Base-by-base conservation (phyloP, 78 protist genomes). In the Dictyostelium purpureum region DNA sequence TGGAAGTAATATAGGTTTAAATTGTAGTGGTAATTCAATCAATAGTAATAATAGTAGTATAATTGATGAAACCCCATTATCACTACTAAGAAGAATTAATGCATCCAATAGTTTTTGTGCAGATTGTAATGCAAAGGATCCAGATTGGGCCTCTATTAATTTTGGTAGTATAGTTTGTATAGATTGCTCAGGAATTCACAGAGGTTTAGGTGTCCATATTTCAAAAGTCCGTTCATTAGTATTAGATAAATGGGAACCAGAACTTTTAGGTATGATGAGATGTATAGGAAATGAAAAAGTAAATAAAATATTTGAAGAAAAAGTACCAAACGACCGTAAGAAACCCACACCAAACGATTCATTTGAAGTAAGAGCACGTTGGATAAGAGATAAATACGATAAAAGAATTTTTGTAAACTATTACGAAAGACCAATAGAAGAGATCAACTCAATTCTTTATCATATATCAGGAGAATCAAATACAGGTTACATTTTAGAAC, bases 131-230 rank as follows among this genome's bases (percentile, higher is more conserved):
- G 70, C 95, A 37, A 57, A 49, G 28, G 94, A 92, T 45, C 98
- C 98, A 11, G 77, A 77, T 19, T 96, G 98, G 98, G 95, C 95
- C 19, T 79, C 95, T 3, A 85, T 87, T 31, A 95, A 95, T 63
- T 73, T 95, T 56, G 98, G 97, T 2, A 67, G 40, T 6, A 83
- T 95, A 57, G 51, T 96, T 61, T 96, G 98, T 79, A 88, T 96
- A 28, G 79, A 81, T 35, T 96, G 98, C 83, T 85, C 95, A 2
- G 98, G 97, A 24, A 67, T 95, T 24, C 97, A 96, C 83, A 87
- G 97, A 49, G 81, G 93, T 38, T 10, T 96, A 14, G 97, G 97
- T 14, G 96, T 93, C 12, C 97, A 96, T 43, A 96, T 96, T 51
- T 78, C 96, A 71, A 94, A 94, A 45, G 97, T 96, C 10, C 51